A percentile compares a stretch with the other conserved stretches of the same genome.
Conservation (phyloP, 441 rosid genomes). For the Erodium moschatum region DNA sequence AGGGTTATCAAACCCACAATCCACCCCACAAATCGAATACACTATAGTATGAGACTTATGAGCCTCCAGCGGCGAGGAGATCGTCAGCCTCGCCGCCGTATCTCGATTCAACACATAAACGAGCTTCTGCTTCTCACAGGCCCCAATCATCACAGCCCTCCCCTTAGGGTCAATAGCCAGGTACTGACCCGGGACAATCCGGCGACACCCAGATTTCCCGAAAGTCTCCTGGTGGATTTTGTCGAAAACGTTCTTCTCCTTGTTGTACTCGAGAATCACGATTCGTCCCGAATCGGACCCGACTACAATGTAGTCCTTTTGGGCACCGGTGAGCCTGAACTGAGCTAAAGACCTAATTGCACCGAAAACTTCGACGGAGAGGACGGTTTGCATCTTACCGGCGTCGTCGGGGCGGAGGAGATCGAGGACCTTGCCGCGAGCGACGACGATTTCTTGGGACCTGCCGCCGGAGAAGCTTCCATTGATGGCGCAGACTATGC, state of each 20-base stretch:
- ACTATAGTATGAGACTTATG: conserved; percentile 82
- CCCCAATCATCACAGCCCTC: conserved; percentile 86
- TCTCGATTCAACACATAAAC: conserved; percentile 91
- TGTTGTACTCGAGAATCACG: conserved; percentile 77
- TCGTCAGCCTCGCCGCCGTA: conserved; percentile 80
- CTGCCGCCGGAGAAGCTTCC: conserved; percentile 91
- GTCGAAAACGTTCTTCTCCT: conserved; percentile 73
- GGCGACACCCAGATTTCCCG: conserved; percentile 87
- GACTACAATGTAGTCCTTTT: conserved; percentile 81
- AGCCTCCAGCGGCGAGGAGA: conserved; percentile 93
- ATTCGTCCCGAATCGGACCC: conserved; percentile 96
- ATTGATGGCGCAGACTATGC: conserved; percentile 65
- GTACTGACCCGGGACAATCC: conserved; percentile 93
- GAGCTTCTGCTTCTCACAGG: conserved; percentile 91
- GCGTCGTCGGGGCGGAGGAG: conserved; percentile 87
- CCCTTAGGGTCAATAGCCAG: conserved; percentile 90
- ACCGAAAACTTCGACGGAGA: conserved; percentile 84
- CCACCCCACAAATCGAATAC: conserved; percentile 80
- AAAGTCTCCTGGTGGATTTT: conserved; percentile 88
- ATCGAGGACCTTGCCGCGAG: conserved; percentile 89
- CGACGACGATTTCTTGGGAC: conserved; percentile 77
- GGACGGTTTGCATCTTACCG: conserved; percentile 81
- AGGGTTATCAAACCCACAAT: conserved; percentile 92
- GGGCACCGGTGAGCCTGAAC: conserved; percentile 82
- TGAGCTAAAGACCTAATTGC: conserved; percentile 76